Conservation (phyloP, 257 asterid genomes). For the Solanum ossicruentum region DNA sequence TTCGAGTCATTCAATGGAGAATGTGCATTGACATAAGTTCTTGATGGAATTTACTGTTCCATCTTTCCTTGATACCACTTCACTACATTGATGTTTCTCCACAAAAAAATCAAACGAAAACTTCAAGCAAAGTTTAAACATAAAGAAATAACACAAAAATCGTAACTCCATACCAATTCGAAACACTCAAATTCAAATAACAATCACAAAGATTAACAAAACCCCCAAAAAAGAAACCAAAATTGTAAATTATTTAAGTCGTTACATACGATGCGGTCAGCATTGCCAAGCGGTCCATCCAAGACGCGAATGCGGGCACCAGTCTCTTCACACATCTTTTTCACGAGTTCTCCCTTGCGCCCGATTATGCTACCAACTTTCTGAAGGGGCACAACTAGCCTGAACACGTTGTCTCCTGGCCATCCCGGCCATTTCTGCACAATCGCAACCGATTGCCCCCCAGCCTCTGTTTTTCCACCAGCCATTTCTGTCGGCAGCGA, state of each 20-base stretch:
- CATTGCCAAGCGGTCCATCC: constrained; percentile 48
- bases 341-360: constrained; percentile 74
- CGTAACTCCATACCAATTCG: background rate
- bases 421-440: constrained; percentile 75
- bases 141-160: background rate
- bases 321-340: constrained; percentile 80
- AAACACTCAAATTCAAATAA: background rate
- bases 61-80: background rate
- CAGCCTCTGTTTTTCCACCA: background rate
- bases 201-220: background rate
- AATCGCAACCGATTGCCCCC: constrained; percentile 15
- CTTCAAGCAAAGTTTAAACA: background rate
- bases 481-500: background rate
- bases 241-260: background rate
- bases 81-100: background rate
- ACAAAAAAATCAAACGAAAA: background rate
- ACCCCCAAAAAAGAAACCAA: background rate
- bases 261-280: constrained; percentile 63
- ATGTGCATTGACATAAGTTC: background rate
- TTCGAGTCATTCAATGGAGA: too few relatives aligned
- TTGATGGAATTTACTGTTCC: background rate
- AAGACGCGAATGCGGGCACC: constrained; percentile 67
- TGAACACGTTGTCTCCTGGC: constrained; percentile 73
- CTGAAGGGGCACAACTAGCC: constrained; percentile 58
- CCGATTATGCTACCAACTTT: constrained; percentile 88